Evolutionary conservation across 306 rosid species (phyloP), one percentile per base, ranked within the genome.

Genomic region (Cyclanthera cordifolia): DNA sequence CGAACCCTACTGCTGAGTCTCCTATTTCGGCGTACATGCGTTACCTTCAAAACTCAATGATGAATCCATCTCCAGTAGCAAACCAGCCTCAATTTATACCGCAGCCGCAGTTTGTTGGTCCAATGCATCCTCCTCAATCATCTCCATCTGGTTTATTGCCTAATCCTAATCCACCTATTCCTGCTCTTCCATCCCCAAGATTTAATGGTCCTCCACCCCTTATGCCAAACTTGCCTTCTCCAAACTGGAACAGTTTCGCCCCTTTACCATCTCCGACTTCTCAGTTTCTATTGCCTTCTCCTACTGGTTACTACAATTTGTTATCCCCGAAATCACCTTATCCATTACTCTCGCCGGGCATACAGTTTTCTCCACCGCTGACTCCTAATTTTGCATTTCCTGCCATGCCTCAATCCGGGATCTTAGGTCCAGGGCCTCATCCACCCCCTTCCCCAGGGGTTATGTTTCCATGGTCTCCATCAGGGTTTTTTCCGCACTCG

Each of bases 361-460:
- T 84, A 23, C 96, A 86, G 72, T 89, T 89, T 72, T 89, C 92
- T 69, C 82, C 85, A 16, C 89, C 88, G 0, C 50, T 86, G 73
- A 84, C 96, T 55, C 95, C 98, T 41, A 87, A 87, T 81, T 93
- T 89, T 63, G 81, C 83, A 17, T 87, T 93, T 79, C 84, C 91
- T 68, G 80, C 89, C 52, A 78, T 85, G 84, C 84, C 66, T 2
- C 97, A 92, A 34, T 72, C 91, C 0, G 95, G 98, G 84, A 77
- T 89, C 75, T 83, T 93, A 75, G 98, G 98, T 46, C 98, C 98
- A 32, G 96, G 98, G 55, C 96, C 98, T 70, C 96, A 84, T 60
- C 94, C 80, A 56, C 98, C 95, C n/a, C 91, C 79, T 72, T 89
- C 98, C 70, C 98, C 98, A 0, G 96, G 98, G 52, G 28, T 83